These are phyloP conservation scores for Phytophthora hibernalis DNA, from an alignment of 352 stramenopile species.

Conservation along the genomic window DNA sequence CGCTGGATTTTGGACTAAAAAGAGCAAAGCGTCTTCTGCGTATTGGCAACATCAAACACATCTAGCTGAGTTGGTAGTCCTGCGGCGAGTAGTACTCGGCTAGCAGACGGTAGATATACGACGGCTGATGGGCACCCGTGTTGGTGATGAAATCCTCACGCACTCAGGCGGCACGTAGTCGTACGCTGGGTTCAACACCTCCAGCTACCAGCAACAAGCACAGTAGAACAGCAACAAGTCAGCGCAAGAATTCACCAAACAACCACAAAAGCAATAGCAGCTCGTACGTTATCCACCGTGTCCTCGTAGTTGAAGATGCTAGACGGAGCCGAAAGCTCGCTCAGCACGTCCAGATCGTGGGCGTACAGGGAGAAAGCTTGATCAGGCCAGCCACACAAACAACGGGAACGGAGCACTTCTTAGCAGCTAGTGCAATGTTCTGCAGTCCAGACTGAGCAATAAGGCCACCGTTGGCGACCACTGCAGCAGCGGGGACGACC, in stretches of 20 bases:
- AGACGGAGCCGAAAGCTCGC: constrained; percentile 89
- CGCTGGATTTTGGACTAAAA: constrained; percentile 63
- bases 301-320: constrained; percentile 92
- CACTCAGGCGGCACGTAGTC: constrained; percentile 98
- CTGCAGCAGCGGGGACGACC: constrained; percentile 94
- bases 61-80: constrained; percentile 91
- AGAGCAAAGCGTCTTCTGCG: constrained; percentile 20
- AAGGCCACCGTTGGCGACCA: constrained; percentile 97
- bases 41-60: constrained; percentile 30
- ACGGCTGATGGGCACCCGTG: constrained; percentile 97
- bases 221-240: constrained; percentile 15
- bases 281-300: constrained; percentile 86
- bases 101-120: constrained; percentile 98
- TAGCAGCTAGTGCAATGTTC: constrained; percentile 95
- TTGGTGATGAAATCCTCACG: constrained; percentile 98
- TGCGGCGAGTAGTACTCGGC: constrained; percentile 98
- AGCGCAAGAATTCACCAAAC: constrained; percentile 17
- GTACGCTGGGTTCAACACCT: constrained; percentile 97
- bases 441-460: constrained; percentile 96
- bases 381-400: constrained; percentile 98
- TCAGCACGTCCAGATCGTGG: constrained; percentile 97
- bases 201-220: constrained; percentile 85
- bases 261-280: background rate
- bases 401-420: constrained; percentile 96
- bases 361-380: constrained; percentile 98